Evolutionary conservation across 1,284 basidiomycete species (phyloP), one percentile per base, ranked within the genome.

Genomic region (Ustilago loliicola): DNA sequence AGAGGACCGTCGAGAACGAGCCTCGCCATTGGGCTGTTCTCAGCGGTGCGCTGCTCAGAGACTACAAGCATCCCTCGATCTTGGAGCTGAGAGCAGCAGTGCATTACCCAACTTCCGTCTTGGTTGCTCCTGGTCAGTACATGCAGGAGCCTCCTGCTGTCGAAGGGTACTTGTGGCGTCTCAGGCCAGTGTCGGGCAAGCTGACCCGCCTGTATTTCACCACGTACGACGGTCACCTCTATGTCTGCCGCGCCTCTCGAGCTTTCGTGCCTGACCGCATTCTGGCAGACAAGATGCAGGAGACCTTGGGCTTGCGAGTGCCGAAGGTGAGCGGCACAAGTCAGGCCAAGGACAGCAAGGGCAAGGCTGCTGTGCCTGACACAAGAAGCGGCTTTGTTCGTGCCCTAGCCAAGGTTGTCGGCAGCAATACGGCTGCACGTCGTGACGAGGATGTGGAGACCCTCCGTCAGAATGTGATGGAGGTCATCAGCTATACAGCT

Each of bases 151-250:
- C 94, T 1, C 90, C 91, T 0, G 89, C 90, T 1, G 87, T 95
- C 52, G 94, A 95, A 86, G 94, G 94, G 1, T 95, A 92, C 86
- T 87, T 94, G 38, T 84, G 85, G 79, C 91, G 92, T 59, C 89
- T 94, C 81, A 90, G 89, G 70, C 89, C 90, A 0, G 90, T 90
- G 63, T 89, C 90, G 36, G 90, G 91, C 72, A 85, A 87, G 32
- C 90, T 89, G 68, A 90, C 91, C 57, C 88, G 89, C 9, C 83
- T 92, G 8, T 95, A 95, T 86, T 88, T 95, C 21, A 88, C 89
- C 32, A 91, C 91, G 8, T 93, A 95, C 81, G 90, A 92, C 63
- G 92, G 92, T 3, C 90, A 90, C 80, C 86, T 95, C 23, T 94
- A 94, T 86, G 88, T 90, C 13, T 80, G 92, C 54, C 80, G 87